Conservation (phyloP, 352 stramenopile species). For the Globisporangium canariense region DNA sequence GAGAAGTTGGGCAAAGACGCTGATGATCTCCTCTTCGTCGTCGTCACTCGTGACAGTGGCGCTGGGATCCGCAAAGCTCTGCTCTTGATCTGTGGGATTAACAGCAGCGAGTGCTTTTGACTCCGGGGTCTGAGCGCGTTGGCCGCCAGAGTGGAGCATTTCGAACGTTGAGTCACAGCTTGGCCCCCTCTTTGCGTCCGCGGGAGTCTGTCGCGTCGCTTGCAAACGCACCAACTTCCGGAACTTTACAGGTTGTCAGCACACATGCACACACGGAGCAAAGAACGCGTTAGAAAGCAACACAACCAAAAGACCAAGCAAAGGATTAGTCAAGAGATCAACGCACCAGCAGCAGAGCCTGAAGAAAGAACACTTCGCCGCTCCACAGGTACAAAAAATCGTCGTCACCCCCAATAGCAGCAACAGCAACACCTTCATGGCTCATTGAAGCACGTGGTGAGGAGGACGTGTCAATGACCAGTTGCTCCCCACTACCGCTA, state of each 20-base stretch:
- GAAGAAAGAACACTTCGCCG: conserved; percentile 60
- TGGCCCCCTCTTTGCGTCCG: conserved; percentile 30
- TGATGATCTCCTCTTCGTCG: conserved; percentile 4
- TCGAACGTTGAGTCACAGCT: conserved; percentile 38
- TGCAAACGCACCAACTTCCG: conserved; percentile 29
- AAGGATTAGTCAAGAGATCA: background rate
- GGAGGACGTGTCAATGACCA: background rate
- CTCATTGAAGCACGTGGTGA: conserved; percentile 1
- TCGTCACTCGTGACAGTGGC: background rate
- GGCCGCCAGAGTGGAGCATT: conserved; percentile 19
- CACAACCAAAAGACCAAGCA: background rate
- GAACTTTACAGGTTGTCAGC: conserved; percentile 19
- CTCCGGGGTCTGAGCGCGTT: background rate
- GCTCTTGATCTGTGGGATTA: background rate
- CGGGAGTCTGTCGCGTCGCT: conserved; percentile 6
- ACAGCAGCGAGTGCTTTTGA: background rate
- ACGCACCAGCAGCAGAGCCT: conserved; percentile 45
- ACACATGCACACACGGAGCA: background rate
- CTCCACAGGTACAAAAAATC: conserved; percentile 56
- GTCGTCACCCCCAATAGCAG: conserved; percentile 29
- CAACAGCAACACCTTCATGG: background rate
- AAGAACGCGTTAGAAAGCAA: background rate
- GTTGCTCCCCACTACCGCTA: background rate
- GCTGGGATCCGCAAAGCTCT: background rate
- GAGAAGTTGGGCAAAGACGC: conserved; percentile 32